These are phyloP conservation scores for Serendipita indica DNA, from an alignment of 768 basidiomycete genomes.

Conservation along the genomic window DNA sequence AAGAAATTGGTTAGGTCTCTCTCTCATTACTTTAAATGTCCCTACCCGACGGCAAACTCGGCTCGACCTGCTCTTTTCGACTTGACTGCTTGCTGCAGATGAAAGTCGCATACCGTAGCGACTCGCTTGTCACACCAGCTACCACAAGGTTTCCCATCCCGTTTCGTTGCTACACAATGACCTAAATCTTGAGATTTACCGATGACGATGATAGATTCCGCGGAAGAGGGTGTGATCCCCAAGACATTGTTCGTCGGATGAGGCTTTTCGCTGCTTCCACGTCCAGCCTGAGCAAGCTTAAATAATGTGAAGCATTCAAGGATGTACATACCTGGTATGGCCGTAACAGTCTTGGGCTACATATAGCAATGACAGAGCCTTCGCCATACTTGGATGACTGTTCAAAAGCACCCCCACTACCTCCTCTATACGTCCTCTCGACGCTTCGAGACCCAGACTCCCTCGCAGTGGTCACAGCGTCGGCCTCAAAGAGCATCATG, in stretches of 20 bases:
- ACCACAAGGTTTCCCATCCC: constrained; percentile 68
- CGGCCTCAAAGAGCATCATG: constrained; percentile 78
- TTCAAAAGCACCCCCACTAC: constrained; percentile 88
- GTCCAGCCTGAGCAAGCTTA: background rate
- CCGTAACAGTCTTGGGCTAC: constrained; percentile 77
- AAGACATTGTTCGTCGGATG: constrained; percentile 73
- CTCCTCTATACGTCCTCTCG: constrained; percentile 62
- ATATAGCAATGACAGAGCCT: constrained; percentile 77
- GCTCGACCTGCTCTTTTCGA: constrained; percentile 57
- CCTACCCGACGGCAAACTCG: constrained; percentile 75
- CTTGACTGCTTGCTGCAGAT: constrained; percentile 70
- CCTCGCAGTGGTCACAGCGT: constrained; percentile 37
- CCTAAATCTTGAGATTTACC: constrained; percentile 81
- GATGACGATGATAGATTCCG: constrained; percentile 64
- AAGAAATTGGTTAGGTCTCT: background rate
- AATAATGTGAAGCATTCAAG: background rate
- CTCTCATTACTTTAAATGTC: constrained; percentile 10
- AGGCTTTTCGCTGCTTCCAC: constrained; percentile 23
- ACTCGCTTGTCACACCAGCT: constrained; percentile 87
- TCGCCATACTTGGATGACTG: constrained; percentile 68
- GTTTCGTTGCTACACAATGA: constrained; percentile 60
- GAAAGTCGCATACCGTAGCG: constrained; percentile 77
- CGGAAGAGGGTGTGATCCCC: constrained; percentile 73
- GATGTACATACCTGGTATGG: constrained; percentile 54
- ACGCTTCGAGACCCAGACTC: constrained; percentile 9